Evolutionary conservation across 306 rosid species (phyloP), one percentile per base, ranked within the genome.

Genomic region (Malus sylvestris): DNA sequence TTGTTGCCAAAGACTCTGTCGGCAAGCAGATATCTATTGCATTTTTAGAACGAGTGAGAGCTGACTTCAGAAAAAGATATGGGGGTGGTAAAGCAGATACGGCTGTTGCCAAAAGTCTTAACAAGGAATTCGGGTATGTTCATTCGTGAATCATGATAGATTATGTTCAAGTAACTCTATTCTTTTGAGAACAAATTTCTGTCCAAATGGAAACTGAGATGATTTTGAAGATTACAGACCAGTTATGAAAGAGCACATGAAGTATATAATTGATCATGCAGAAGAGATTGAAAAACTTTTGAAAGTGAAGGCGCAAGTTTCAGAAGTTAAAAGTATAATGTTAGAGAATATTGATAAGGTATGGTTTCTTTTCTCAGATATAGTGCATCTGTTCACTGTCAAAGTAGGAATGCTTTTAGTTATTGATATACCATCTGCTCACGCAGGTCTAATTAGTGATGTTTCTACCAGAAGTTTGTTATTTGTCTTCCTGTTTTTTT

Each of bases 241-340:
- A 8, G 70, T 87, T 73, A 93, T 93, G 96, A 93, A 87, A 80
- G 98, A 93, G 81, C 97, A 89, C 83, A 93, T 93, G 98, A 91
- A 91, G 89, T 93, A 93, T 68, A 91, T 91, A 74, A 86, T 89
- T 19, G 97, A 89, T 44, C 97, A 93, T 40, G 96, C 97, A 3
- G 93, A 93, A 79, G 98, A 93, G 84, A 93, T 91, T 64, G 98
- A 89, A 40, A 91, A 93, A 85, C 83, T 93, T 59, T 80, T 89
- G 70, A 93, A 91, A 87, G 96, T 93, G 88, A 91, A 93, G 88
- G 98, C 97, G 15, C 98, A 93, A 85, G 97, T 93, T 80, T 83
- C 96, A 51, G 96, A 93, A 87, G 97, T 93, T 67, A 91, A 91
- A 83, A 88, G 91, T 64, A 91, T 93, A 57, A 93, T 93, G 98